Base-by-base conservation (phyloP, 768 basidiomycete species). In the Pseudohyphozyma bogoriensis region DNA sequence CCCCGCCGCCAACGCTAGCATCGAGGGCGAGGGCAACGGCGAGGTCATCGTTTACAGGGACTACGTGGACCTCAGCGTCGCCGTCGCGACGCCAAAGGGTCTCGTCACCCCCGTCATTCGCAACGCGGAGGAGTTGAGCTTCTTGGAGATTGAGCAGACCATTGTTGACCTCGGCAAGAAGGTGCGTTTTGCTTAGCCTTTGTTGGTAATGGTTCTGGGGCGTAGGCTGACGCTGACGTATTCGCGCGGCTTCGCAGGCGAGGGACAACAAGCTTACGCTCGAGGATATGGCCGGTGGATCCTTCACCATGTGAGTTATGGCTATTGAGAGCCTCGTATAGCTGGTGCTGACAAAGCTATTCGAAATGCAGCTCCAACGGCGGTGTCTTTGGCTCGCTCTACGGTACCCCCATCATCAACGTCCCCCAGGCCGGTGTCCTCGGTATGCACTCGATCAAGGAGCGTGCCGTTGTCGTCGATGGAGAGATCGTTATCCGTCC, bases 401-500 rank as follows among this genome's bases (percentile, higher is more conserved):
- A 85, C 71, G 93, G 93, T 42, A 99, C 93, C n/a, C 93, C 93
- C 39, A 99, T 99, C 72, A 93, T 97, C 77, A 97, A 96, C 79
- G 78, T 92, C 47, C 93, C 92, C 6, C 93, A 96, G 73, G 77
- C 90, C 28, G 93, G 91, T 55, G 90, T 96, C 10, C 82, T 99
- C 56, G 92, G 87, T 80, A 96, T 97, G 89, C 93, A 99, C 75
- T 72, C 88, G 26, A 91, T 95, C 78, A 91, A 90, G 73, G 91
- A 69, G 22, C 55, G 51, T 28, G 63, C 82, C 87, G 11, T 89
- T 87, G 93, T 93, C 29, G 87, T 93, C 49, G 79, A 95, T 68
- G 93, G 92, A 28, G 84, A 97, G 78, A 89, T 97, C 68, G 92
- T 91, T 66, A 86, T 97, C 73, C 84, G 93, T 57, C 93, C 93